Base-by-base conservation (phyloP, 2,329 filamentous ascomycete species). In the Chrysosporium keratinophilum region DNA sequence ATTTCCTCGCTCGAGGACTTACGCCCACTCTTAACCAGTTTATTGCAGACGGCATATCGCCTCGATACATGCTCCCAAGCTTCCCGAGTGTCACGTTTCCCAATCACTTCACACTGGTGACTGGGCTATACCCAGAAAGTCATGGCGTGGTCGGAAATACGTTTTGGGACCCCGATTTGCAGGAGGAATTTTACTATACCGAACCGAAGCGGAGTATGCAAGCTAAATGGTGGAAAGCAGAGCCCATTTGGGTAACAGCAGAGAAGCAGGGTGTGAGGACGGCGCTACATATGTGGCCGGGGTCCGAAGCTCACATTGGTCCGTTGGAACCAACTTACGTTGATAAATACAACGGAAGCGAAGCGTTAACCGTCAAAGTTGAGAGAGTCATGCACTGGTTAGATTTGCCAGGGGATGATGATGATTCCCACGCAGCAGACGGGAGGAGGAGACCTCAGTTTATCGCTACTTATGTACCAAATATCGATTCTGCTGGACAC, bases 231-330 rank as follows among this genome's bases (percentile, higher is more conserved):
- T 98, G 93, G 91, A 83, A 80, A 40, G 93, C 89, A 2, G 89
- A 97, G 67, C 93, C 93, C 0, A 76, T 98, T 31, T 98, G 93
- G 93, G 84, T 85, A 23, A 94, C 91, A 1, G 91, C 91, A 4
- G 93, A 97, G 72, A 81, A 80, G 54, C 85, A 88, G 61, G 85
- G 85, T 5, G 76, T 94, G 33, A 80, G 81, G 54, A 82, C 84
- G 31, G 93, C 88, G 0, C 82, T 98, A 23, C 93, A 98, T 67
- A 98, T 98, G 93, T 98, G 93, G 93, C 93, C 93, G 1, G 93
- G 93, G 1, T 94, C 87, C 42, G 93, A 98, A 71, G 90, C 90
- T 5, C 84, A 88, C 66, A 85, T 95, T 57, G 76, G 81, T 11
- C 75, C 78, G n/a, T 74, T 83, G 15, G 83, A 90, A 58, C 88